phyloP scores from a whole-genome alignment of 2,329 filamentous ascomycete genomes.

The Gaeumannomyces sp. region DNA sequence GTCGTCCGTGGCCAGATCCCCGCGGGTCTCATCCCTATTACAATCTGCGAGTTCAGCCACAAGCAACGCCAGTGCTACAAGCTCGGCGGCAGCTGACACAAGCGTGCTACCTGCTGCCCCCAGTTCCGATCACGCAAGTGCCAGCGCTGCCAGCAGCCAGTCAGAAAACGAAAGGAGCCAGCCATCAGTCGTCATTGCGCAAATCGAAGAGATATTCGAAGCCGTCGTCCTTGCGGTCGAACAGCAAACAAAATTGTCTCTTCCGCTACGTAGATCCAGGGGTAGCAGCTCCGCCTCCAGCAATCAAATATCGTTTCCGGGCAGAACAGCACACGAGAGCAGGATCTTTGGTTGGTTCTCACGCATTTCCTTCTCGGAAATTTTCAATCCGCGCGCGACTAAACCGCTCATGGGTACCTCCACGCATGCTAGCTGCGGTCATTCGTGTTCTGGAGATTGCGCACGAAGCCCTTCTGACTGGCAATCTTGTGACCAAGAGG shows the following conservation, averaged over 20 bases:
- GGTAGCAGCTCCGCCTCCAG: neutral
- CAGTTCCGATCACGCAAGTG: too few relatives aligned
- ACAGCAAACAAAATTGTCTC: neutral
- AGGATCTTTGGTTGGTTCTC: conserved; percentile 43
- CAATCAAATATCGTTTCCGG: conserved; percentile 36
- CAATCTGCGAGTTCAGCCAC: neutral
- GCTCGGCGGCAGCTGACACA: neutral
- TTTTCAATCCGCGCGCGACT: neutral
- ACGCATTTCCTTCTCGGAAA: neutral
- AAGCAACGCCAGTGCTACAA: neutral
- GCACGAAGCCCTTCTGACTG: conserved; percentile 51
- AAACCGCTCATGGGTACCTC: neutral
- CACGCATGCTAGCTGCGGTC: conserved; percentile 39
- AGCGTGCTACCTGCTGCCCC: neutral
- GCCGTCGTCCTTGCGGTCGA: conserved; percentile 41
- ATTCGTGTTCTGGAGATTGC: conserved; percentile 53
- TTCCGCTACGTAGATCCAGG: conserved; percentile 6
- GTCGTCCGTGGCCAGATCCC: neutral
- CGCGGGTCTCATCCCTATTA: neutral
- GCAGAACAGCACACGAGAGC: conserved; percentile 38
- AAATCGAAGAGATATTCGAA: conserved; percentile 51
- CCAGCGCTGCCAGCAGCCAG: neutral
- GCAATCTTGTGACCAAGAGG: conserved; percentile 56
- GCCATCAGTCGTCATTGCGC: conserved; percentile 34
- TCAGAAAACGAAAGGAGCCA: neutral